Conservation (phyloP, 1,284 basidiomycete species). For the Heterobasidion occidentale region DNA sequence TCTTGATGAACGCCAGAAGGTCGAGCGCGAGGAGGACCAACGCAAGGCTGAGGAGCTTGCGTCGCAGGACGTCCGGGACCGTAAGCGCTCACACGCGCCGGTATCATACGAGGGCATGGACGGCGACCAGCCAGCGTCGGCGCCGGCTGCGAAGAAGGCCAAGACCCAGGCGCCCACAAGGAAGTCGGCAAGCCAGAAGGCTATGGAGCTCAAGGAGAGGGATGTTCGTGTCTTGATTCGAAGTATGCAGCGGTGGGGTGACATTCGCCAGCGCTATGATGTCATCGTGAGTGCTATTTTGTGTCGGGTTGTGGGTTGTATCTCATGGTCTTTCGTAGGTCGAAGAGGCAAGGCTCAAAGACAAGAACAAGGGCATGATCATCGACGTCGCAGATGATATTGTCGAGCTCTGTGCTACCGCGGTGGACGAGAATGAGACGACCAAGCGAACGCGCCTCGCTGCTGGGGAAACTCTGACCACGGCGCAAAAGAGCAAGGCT, state of each 20-base stretch:
- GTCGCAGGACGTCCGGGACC: slow-evolving; percentile 58
- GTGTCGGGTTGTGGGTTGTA: not conserved
- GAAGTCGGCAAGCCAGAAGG: slow-evolving; percentile 85
- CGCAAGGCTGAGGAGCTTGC: slow-evolving; percentile 60
- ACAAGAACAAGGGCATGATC: slow-evolving; percentile 93
- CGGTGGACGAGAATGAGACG: slow-evolving; percentile 79
- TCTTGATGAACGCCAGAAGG: slow-evolving; percentile 81
- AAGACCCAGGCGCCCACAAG: slow-evolving; percentile 61
- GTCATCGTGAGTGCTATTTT: slow-evolving; percentile 63
- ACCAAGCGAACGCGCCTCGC: slow-evolving; percentile 71
- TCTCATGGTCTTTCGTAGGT: slow-evolving; percentile 40
- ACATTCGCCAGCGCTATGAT: slow-evolving; percentile 92
- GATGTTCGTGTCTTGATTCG: slow-evolving; percentile 95
- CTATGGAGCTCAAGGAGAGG: slow-evolving; percentile 94
- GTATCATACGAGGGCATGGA: slow-evolving; percentile 92
- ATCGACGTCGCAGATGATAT: slow-evolving; percentile 91
- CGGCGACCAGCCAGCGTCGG: slow-evolving; percentile 60
- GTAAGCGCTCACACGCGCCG: slow-evolving; percentile 81
- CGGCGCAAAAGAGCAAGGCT: slow-evolving; percentile 90
- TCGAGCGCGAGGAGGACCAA: slow-evolving; percentile 79
- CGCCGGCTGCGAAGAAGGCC: slow-evolving; percentile 63
- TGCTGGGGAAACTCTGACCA: slow-evolving; percentile 79
- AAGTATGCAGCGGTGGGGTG: slow-evolving; percentile 96
- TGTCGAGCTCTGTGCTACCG: slow-evolving; percentile 77
- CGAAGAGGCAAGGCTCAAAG: slow-evolving; percentile 84